These are phyloP conservation scores for Allomyces macrogynus DNA, from an alignment of 192 early-diverging fungal genomes.

Conservation along the genomic window DNA sequence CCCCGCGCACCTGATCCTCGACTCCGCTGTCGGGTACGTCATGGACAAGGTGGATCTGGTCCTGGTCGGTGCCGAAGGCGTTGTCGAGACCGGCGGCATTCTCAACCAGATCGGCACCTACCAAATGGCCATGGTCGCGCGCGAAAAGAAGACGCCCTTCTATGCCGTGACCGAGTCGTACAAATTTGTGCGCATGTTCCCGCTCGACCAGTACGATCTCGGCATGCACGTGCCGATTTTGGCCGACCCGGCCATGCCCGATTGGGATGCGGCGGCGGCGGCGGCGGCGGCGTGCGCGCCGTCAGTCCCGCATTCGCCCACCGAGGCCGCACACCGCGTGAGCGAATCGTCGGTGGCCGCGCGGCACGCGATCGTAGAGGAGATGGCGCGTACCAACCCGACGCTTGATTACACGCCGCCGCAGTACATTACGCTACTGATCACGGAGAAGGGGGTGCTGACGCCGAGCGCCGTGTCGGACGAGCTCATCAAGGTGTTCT, in stretches of 20 bases:
- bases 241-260: background rate
- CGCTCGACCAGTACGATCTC: conserved; percentile 86
- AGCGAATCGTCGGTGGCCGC: background rate
- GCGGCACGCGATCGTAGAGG: conserved; percentile 5
- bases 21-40: conserved; percentile 79
- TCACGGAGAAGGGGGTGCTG: conserved; percentile 78
- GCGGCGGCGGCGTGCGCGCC: background rate
- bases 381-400: conserved; percentile 32
- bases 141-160: conserved; percentile 81
- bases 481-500: conserved; percentile 65
- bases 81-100: conserved; percentile 90
- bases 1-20: conserved; percentile 64
- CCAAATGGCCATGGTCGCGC: conserved; percentile 85
- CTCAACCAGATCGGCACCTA: conserved; percentile 96
- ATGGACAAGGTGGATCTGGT: conserved; percentile 94
- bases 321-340: conserved; percentile 5
- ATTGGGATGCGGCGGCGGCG: background rate
- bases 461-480: conserved; percentile 75
- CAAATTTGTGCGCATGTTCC: conserved; percentile 91
- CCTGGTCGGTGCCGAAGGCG: conserved; percentile 92
- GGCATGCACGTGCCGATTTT: conserved; percentile 13
- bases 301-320: conserved; percentile 1
- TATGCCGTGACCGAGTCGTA: conserved; percentile 91
- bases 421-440: conserved; percentile 69
- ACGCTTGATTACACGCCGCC: conserved; percentile 87